A percentile compares a stretch with the other conserved stretches of the same genome.
Evolutionary conservation across 768 basidiomycete genomes (phyloP).

Genomic region (Boletus tomentosulus): DNA sequence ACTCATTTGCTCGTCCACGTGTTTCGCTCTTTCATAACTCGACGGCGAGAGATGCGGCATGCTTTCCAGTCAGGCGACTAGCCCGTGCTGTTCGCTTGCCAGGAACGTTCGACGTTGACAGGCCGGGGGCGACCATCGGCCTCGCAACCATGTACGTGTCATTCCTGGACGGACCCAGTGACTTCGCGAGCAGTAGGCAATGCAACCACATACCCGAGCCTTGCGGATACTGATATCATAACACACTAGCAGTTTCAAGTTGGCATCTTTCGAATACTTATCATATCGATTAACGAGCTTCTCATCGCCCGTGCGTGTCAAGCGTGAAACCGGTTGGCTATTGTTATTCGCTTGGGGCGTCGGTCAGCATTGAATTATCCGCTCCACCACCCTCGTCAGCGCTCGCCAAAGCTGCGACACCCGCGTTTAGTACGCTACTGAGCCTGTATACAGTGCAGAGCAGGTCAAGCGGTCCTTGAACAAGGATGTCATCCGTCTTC

Average conservation of each 20-base stretch:
- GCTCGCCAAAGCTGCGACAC: not conserved
- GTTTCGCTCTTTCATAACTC: not conserved
- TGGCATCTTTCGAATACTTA: not conserved
- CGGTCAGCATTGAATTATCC: not conserved
- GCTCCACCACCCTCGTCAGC: not conserved
- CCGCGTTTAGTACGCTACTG: too few species aligned
- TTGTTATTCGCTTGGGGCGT: not conserved
- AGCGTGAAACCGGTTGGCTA: not conserved
- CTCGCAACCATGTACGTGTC: too few species aligned
- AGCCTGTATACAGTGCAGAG: not conserved
- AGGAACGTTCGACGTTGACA: not conserved
- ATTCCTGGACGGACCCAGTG: not conserved
- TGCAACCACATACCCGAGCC: not conserved
- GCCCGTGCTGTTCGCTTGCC: not conserved
- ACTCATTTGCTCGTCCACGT: slow-evolving; percentile 3
- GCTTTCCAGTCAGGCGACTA: too few species aligned
- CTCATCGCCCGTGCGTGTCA: not conserved
- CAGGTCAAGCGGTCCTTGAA: not conserved
- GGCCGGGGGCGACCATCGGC: too few species aligned
- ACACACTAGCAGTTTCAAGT: not conserved
- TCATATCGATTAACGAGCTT: not conserved
- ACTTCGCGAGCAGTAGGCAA: not conserved
- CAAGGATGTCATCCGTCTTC: too few species aligned
- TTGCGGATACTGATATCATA: not conserved
- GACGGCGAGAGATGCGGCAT: too few species aligned